Conservation (phyloP, 1,284 basidiomycete genomes). For the Ceratobasidium theobromae region DNA sequence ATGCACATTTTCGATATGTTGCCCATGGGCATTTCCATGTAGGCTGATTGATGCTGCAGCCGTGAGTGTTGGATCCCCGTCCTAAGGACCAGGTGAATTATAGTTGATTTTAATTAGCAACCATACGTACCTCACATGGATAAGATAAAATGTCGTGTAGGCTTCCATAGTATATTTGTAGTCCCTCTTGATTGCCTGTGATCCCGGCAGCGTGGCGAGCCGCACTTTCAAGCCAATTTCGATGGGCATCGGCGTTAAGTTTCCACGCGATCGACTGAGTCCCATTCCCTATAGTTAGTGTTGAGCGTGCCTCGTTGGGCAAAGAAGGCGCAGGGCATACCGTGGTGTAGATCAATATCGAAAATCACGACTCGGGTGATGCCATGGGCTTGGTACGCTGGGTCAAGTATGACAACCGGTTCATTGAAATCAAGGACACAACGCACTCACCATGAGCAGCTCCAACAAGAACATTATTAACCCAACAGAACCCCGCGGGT, state of each 20-base stretch:
- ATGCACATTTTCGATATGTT: constrained; percentile 91
- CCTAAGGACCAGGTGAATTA: constrained; percentile 50
- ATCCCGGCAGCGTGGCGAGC: constrained; percentile 41
- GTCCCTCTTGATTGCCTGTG: constrained; percentile 49
- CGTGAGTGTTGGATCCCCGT: constrained; percentile 75
- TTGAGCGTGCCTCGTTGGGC: neutral
- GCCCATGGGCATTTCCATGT: constrained; percentile 76
- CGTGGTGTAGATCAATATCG: constrained; percentile 57
- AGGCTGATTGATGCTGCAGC: constrained; percentile 83
- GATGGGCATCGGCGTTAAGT: constrained; percentile 85
- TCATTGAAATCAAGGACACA: constrained; percentile 8
- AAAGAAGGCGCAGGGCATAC: neutral
- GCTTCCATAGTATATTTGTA: constrained; percentile 83
- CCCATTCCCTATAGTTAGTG: constrained; percentile 69
- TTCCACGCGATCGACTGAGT: constrained; percentile 91
- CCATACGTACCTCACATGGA: constrained; percentile 76
- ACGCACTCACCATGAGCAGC: constrained; percentile 76
- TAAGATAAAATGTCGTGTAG: constrained; percentile 90
- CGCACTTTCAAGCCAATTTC: constrained; percentile 57
- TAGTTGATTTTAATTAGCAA: no score
- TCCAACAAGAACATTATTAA: constrained; percentile 90
- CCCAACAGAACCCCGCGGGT: constrained; percentile 90
- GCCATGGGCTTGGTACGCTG: constrained; percentile 78
- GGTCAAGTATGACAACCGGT: neutral
- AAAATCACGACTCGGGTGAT: constrained; percentile 83